Evolutionary conservation across 1,284 basidiomycete genomes (phyloP), one percentile per base, ranked within the genome.

Genomic region (Trichosporon coremiiforme): DNA sequence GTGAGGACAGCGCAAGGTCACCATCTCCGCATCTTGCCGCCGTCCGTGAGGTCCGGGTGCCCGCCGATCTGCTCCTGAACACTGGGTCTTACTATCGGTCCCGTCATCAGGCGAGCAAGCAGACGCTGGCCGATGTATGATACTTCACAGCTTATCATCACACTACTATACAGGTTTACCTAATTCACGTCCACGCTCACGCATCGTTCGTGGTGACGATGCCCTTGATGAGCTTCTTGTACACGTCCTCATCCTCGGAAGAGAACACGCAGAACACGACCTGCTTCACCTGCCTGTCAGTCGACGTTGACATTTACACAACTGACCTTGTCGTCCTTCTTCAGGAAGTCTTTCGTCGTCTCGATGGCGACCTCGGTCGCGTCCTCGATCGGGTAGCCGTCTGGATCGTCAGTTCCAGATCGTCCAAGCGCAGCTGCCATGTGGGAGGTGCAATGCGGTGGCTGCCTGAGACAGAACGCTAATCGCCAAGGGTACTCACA

Each of bases 191-290:
- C 17, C 45, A n/a, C 45, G 45, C 45, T 60, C 57, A 60, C 31
- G 25, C 29, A 12, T 17, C n/a, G 20, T 53, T 53, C 10, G 47
- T 17, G 29, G 57, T 31, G 29, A 60, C 29, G 15, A 33, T 17
- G 15, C 31, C 17, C 29, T 33, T 31, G 47, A 70, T 62, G 12
- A 70, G 71, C 33, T 68, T 67, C 60, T 72, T 68, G 69, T 84
- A 84, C 15, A 80, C 76, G 12, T 75, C 66, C 70, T 83, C 76
- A 66, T 81, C 79, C 53, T 71, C 73, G 8, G 75, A 67, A 9
- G 77, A 79, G 73, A 83, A 83, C 55, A 81, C 79, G 68, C 81
- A 80, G 70, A 75, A 84, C 55, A 83, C 78, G 17, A 84, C 82
- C 17, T 76, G 71, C 10, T 70, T 72, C 50, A 84, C 70, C 82